Evolutionary conservation across 2,329 filamentous ascomycete species (phyloP), one percentile per base, ranked within the genome.

Genomic region (Penicillium sp.): DNA sequence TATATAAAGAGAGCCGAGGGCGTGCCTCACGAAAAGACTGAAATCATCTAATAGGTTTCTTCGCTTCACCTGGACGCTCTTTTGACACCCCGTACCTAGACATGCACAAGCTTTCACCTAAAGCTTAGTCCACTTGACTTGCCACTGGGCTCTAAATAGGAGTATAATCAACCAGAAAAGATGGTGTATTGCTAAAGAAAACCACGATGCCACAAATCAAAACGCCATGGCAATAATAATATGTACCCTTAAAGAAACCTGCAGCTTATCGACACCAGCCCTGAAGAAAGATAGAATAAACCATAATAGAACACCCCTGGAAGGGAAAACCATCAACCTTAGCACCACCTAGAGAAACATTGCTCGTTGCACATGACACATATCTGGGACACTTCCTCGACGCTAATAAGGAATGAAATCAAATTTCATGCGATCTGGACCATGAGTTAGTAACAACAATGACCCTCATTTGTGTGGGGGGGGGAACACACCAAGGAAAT

Each of bases 371-470:
- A 56, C 59, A 55, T 62, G 26, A 66, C 48, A 49, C 45, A 62
- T 60, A 49, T 45, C 27, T 33, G n/a, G 13, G 23, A 31, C 16
- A 14, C 3, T 31, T 6, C 29, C 42, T 37, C 14, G 11, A 33
- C 10, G 9, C 35, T 54, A 69, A 52, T 70, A 70, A 29, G 67
- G 67, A 35, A 70, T 70, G 39, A 70, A 70, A 52, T 70, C 67
- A 39, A 72, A 70, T 27, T 62, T 64, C 71, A 74, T 73, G 11
- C 71, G 71, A 61, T 72, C 71, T 73, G 27, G 3, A 27, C 1
- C 9, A 47, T 46, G 26, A 49, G 50, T 62, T 59, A 67, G 55
- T 19, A 37, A 31, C 11, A 31, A 29, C 21, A 23, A 2, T 25
- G 19, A n/a, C 16, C 14, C 4, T 7, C 3, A 14, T n/a, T 19